Conservation (phyloP, 2,329 filamentous ascomycete genomes). For the Trichoderma oligosporum region DNA sequence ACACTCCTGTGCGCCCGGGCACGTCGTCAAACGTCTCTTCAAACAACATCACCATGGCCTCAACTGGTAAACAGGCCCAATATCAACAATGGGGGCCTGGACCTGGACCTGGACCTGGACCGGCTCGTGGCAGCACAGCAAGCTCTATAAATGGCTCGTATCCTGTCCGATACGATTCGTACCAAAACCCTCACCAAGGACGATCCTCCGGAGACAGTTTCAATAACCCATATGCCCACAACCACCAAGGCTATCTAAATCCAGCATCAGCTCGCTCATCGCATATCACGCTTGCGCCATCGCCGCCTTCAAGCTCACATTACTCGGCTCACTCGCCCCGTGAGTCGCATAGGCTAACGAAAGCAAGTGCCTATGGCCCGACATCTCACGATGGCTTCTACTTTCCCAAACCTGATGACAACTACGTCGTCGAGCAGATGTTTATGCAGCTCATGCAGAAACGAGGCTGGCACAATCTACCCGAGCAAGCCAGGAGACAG, state of each 20-base stretch:
- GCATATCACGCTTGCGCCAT: constrained; percentile 40
- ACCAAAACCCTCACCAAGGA: constrained; percentile 49
- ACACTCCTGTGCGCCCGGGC: constrained; percentile 36
- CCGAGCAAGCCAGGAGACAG: constrained; percentile 88
- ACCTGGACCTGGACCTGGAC: neutral
- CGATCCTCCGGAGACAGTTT: constrained; percentile 53
- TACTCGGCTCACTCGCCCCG: constrained; percentile 47
- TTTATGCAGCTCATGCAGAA: constrained; percentile 96
- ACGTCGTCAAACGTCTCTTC: constrained; percentile 29
- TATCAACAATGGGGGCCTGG: constrained; percentile 69
- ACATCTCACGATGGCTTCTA: constrained; percentile 50
- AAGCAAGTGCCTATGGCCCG: constrained; percentile 40
- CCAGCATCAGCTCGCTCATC: constrained; percentile 31
- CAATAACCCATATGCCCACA: constrained; percentile 38
- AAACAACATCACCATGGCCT: constrained; percentile 66
- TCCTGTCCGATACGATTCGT: constrained; percentile 62
- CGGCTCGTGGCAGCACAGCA: constrained; percentile 50
- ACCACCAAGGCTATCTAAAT: constrained; percentile 37
- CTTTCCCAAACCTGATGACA: constrained; percentile 72
- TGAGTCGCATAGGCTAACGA: constrained; percentile 56
- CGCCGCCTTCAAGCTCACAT: constrained; percentile 27
- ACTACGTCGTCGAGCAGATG: constrained; percentile 81
- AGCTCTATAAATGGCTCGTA: constrained; percentile 49
- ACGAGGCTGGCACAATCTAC: constrained; percentile 93
- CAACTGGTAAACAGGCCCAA: constrained; percentile 67